Evolutionary conservation across 495 filamentous ascomycete genomes (phyloP).

Genomic region (Talaromyces thailandensis): DNA sequence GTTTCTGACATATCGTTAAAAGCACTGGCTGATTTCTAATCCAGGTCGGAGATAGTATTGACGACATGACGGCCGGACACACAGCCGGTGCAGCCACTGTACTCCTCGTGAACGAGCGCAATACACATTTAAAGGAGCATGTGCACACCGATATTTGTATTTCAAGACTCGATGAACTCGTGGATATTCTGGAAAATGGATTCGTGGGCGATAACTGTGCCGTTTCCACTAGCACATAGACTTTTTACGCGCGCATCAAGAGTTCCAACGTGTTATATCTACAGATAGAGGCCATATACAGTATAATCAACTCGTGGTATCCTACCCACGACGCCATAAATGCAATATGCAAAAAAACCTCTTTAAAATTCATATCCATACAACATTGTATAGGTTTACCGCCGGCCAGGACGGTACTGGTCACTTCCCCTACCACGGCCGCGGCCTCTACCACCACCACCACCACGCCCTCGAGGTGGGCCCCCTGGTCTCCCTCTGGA

Average conservation of each 20-base stretch:
- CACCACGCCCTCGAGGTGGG: neutral
- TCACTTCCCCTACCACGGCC: constrained; percentile 6
- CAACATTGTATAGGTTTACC: neutral
- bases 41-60: constrained; percentile 80
- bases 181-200: constrained; percentile 59
- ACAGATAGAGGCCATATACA: neutral
- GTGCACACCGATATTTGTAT: constrained; percentile 70
- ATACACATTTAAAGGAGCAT: constrained; percentile 62
- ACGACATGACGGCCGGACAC: constrained; percentile 87
- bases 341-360: neutral
- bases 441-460: neutral
- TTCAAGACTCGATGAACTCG: constrained; percentile 57
- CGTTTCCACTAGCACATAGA: neutral
- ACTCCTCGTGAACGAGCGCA: constrained; percentile 73
- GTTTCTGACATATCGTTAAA: neutral
- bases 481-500: neutral
- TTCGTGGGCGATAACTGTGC: constrained; percentile 31
- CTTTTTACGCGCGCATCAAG: neutral
- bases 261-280: neutral
- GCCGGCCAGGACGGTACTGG: constrained; percentile 5
- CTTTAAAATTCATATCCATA: neutral
- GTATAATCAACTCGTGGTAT: neutral
- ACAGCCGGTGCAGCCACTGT: constrained; percentile 84
- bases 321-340: neutral
- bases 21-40: constrained; percentile 8